Evolutionary conservation across 2,329 filamentous ascomycete species (phyloP).

Genomic region (Teratosphaeria zuluensis): DNA sequence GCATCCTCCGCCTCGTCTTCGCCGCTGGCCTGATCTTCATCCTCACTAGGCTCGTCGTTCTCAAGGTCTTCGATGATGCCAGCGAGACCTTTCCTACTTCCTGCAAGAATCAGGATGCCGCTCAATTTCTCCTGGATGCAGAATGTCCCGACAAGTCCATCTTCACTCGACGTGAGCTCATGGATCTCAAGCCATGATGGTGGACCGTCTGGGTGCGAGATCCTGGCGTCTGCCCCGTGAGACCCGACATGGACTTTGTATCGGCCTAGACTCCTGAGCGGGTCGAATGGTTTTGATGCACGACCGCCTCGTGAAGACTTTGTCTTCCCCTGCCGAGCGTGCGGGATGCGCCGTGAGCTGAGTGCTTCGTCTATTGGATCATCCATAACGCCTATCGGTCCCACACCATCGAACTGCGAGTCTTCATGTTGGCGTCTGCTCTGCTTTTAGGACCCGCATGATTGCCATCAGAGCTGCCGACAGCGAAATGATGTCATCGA

Average conservation of each 20-base stretch:
- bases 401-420: too few species aligned
- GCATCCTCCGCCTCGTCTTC: background rate
- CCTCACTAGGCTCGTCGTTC: background rate
- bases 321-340: background rate
- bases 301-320: background rate
- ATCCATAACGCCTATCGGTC: background rate
- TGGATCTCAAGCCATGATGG: slow-evolving; percentile 6
- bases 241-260: background rate
- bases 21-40: background rate
- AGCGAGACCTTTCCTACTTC: slow-evolving; percentile 6
- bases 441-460: background rate
- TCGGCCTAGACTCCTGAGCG: background rate
- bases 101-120: slow-evolving; percentile 5
- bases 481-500: background rate
- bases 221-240: background rate
- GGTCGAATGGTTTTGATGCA: background rate
- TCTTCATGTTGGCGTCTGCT: background rate
- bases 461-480: background rate
- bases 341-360: background rate
- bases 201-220: background rate
- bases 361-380: background rate
- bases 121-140: background rate
- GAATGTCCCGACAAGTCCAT: slow-evolving; percentile 4
- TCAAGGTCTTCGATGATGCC: slow-evolving; percentile 3
- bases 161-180: slow-evolving; percentile 3